Conservation (phyloP, 148 eudicot genomes). For the Agrostemma githago region DNA sequence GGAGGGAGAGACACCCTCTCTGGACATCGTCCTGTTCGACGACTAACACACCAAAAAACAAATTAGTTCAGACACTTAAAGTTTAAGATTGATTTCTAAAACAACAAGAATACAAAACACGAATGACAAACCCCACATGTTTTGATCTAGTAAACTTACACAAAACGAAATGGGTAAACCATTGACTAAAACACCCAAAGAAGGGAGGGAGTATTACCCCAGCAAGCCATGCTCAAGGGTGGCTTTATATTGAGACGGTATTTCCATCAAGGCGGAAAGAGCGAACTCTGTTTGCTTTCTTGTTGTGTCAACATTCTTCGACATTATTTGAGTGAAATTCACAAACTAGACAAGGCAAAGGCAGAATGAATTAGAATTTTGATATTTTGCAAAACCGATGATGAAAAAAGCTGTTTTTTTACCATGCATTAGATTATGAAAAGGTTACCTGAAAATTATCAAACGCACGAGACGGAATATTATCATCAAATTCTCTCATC, state of each 20-base stretch:
- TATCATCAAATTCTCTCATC: constrained; percentile 98
- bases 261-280: constrained; percentile 90
- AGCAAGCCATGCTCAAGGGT: constrained; percentile 80
- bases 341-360: constrained; percentile 59
- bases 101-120: background rate
- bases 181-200: no score
- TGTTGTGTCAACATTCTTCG: constrained; percentile 53
- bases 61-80: background rate
- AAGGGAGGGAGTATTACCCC: no score
- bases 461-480: constrained; percentile 87
- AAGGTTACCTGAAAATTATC: constrained; percentile 91
- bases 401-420: constrained; percentile 7
- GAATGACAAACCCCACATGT: background rate
- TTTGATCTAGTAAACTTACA: no score
- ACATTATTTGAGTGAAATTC: constrained; percentile 91
- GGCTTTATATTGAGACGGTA: constrained; percentile 95
- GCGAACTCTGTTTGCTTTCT: constrained; percentile 93
- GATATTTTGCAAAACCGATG: background rate
- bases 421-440: constrained; percentile 2
- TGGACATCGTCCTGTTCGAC: constrained; percentile 54
- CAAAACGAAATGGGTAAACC: no score
- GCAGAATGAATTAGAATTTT: constrained; percentile 4
- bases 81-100: background rate
- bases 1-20: constrained; percentile 84
- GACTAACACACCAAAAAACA: constrained; percentile 28